A percentile compares a stretch with the other conserved stretches of the same genome.
These are phyloP conservation scores for Daedaleopsis nitida DNA, from an alignment of 768 basidiomycete species.

Conservation along the genomic window DNA sequence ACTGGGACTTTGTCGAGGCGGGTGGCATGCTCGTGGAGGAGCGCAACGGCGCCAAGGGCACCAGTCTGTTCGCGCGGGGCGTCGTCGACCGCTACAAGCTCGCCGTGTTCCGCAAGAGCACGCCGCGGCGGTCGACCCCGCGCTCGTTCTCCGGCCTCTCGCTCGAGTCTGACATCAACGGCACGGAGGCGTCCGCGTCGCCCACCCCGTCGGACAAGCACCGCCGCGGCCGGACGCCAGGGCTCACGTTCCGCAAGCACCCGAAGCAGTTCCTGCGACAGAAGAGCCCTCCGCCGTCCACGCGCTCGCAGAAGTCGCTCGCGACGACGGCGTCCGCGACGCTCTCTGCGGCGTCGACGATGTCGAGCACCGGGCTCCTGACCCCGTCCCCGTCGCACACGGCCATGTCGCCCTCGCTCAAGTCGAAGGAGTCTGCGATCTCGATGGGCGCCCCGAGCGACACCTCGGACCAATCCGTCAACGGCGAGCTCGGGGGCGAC, in stretches of 20 bases:
- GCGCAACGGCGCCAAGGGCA: conserved; percentile 75
- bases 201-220: conserved; percentile 53
- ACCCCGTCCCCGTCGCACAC: conserved; percentile 65
- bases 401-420: conserved; percentile 66
- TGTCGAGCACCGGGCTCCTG: conserved; percentile 52
- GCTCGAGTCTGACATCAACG: conserved; percentile 48
- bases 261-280: conserved; percentile 74
- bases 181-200: conserved; percentile 38
- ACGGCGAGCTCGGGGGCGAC: conserved; percentile 44
- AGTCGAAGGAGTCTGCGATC: conserved; percentile 76
- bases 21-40: conserved; percentile 71
- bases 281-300: conserved; percentile 60
- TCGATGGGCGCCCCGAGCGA: conserved; percentile 73
- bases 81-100: conserved; percentile 87
- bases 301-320: conserved; percentile 40
- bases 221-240: conserved; percentile 68
- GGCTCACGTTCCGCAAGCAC: conserved; percentile 71
- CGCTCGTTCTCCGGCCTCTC: conserved; percentile 63
- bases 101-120: conserved; percentile 84
- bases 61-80: conserved; percentile 86
- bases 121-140: conserved; percentile 50
- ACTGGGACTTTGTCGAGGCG: conserved; percentile 90
- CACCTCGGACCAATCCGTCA: conserved; percentile 70
- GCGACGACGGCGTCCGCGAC: conserved; percentile 50
- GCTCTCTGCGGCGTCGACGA: conserved; percentile 42